Base-by-base conservation (phyloP, 805 yeast genomes). In the Lipomyces sp. region DNA sequence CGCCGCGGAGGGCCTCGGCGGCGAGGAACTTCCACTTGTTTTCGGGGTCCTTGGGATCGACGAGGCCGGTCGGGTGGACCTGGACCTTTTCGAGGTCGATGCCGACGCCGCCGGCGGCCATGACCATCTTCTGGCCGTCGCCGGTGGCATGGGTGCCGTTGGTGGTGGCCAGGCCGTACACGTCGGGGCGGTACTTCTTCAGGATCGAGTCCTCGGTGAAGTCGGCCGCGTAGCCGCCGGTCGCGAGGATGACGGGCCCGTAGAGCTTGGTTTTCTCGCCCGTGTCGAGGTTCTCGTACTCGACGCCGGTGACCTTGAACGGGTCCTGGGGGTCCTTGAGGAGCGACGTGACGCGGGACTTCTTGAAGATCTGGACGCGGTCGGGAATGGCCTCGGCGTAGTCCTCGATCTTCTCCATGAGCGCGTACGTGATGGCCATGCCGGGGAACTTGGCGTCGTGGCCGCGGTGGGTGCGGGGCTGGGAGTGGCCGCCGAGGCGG, bases 401-500 rank as follows among this genome's bases (percentile, higher is more conserved):
- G 29, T 68, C 67, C 57, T 80, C 80, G 39, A 80, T 67, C 16
- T 71, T 71, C 50, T 78, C 80, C 61, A 77, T 66, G 37, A 81
- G 65, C 8, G 74, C 72, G 57, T 77, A 79, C 2, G 83, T 78
- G 45, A 81, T 79, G 6, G 85, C 82, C 78, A 78, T 78, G 1
- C 85, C 86, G 2, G 85, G 85, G 45, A 80, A 80, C 53, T 77
- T 73, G 18, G 80, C 75, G 53, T 79, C 84, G 43, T 78, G 76
- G 1, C 95, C 90, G 60, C 95, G 75, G 65, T 86, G 95, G 1
- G 95, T 86, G 65, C 95, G 74, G 19, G 87, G 81, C 43, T 75
- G 79, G 1, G 89, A 81, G 63, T 86, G 95, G 2, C 95, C 95
- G 24, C 95, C 95, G 38, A 86, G 68, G 60, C 86, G 78, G n/a